phyloP scores from a whole-genome alignment of 805 yeast species.

The Yarrowia porcina region DNA sequence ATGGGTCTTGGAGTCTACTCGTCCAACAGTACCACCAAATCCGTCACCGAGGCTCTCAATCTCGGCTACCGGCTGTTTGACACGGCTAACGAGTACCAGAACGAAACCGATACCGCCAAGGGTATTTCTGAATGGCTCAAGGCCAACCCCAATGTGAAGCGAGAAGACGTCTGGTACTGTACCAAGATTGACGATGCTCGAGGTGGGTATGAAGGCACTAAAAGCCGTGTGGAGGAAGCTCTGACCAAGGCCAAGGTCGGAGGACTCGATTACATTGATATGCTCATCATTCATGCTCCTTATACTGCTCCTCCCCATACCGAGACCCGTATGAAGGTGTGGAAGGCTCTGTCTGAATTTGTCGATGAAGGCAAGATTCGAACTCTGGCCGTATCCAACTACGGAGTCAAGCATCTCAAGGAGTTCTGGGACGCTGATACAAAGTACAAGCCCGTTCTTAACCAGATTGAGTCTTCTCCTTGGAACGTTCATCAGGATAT shows the following conservation, averaged over 20 bases:
- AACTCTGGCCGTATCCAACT: constrained; percentile 82
- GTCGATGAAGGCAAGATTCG: constrained; percentile 63
- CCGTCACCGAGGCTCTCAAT: constrained; percentile 79
- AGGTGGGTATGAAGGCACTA: constrained; percentile 38
- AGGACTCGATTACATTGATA: constrained; percentile 71
- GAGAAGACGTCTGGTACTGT: constrained; percentile 74
- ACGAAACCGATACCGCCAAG: constrained; percentile 65
- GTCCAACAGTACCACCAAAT: constrained; percentile 48
- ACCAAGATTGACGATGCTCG: constrained; percentile 84
- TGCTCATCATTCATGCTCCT: constrained; percentile 82
- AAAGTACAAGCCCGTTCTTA: constrained; percentile 68
- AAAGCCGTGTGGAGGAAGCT: constrained; percentile 73
- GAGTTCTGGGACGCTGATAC: constrained; percentile 68
- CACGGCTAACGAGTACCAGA: constrained; percentile 70
- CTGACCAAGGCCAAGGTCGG: constrained; percentile 61
- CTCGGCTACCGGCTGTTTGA: constrained; percentile 75
- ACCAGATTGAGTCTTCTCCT: constrained; percentile 87
- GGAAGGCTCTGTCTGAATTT: constrained; percentile 69
- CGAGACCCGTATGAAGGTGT: constrained; percentile 69
- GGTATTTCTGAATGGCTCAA: constrained; percentile 62
- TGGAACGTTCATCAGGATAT: constrained; percentile 72
- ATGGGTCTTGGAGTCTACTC: constrained; percentile 66
- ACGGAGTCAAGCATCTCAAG: constrained; percentile 58
- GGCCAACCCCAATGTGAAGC: constrained; percentile 60
- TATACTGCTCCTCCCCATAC: constrained; percentile 76